Percentiles rank a stretch among this genome's conserved stretches.
These are phyloP conservation scores for Trichoderma asperellum DNA, from an alignment of 2,329 filamentous ascomycete species.

Conservation along the genomic window DNA sequence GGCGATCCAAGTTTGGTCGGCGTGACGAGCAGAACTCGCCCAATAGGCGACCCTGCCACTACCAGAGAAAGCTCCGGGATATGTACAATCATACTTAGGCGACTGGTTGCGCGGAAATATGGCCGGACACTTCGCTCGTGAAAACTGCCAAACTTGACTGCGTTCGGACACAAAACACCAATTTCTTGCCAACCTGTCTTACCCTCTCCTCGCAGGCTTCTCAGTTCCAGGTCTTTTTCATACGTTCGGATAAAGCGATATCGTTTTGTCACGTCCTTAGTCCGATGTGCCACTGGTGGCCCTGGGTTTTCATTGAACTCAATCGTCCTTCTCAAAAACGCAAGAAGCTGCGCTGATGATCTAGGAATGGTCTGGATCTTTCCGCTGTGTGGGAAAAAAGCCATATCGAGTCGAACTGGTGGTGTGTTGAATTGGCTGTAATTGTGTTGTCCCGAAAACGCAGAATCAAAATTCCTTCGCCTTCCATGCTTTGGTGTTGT, in stretches of 20 bases:
- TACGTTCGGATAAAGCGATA: constrained; percentile 53
- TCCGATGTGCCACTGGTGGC: not conserved
- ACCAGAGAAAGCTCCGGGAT: constrained; percentile 74
- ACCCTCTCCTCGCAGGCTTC: constrained; percentile 39
- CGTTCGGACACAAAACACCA: constrained; percentile 41
- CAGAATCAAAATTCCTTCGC: not conserved
- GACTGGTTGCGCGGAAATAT: constrained; percentile 43
- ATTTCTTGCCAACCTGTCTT: constrained; percentile 35
- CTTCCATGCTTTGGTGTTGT: not conserved
- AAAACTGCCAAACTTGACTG: constrained; percentile 37
- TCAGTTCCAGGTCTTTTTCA: constrained; percentile 53
- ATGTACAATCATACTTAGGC: constrained; percentile 62
- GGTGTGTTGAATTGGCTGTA: constrained; percentile 2
- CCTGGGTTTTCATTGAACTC: constrained; percentile 29
- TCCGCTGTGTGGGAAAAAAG: constrained; percentile 44
- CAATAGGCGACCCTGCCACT: constrained; percentile 67
- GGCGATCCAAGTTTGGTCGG: constrained; percentile 43
- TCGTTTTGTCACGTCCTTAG: constrained; percentile 29
- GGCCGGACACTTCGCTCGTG: constrained; percentile 32
- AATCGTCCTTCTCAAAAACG: constrained; percentile 33
- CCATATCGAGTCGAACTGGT: constrained; percentile 38
- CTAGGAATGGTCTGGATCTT: constrained; percentile 31
- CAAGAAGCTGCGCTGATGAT: constrained; percentile 27
- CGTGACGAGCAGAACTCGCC: constrained; percentile 67
- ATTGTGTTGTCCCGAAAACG: not conserved